Evolutionary conservation across 768 basidiomycete genomes (phyloP), one percentile per base, ranked within the genome.

Genomic region (Cytidiella melzeri): DNA sequence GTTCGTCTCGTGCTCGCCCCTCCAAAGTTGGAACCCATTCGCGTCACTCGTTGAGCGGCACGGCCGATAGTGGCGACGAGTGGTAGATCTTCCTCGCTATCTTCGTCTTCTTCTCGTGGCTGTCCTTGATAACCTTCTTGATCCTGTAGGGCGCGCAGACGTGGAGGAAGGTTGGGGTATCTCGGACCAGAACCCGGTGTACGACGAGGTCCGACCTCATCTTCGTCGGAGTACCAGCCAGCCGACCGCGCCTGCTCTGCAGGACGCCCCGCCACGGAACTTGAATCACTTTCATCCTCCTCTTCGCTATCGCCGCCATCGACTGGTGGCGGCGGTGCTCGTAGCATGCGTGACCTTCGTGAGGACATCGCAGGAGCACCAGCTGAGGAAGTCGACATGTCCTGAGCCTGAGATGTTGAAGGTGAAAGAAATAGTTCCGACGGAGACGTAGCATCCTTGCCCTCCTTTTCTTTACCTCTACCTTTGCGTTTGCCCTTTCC

Each of bases 21-120:
- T 15, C 9, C 9, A 59, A 61, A 28, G 66, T 57, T 49, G n/a
- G 48, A 30, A 42, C 6, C 49, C 25, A 27, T 18, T 21, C 47
- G 23, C 27, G 66, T 68, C 21, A 64, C 69, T 41, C 80, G 76
- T 51, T 74, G 73, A 19, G 67, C 67, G n/a, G 73, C 79, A 28
- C 77, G 76, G 47, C 72, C 69, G n/a, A 81, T 68, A 6, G 84
- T 78, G 2, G 77, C 78, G 21, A 81, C 79, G 7, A 92, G 71
- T 2, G 91, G 91, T 38, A 90, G 56, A 66, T 92, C 89, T 55
- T 92, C 89, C 46, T 89, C 89, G 53, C 85, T 87, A 53, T 81
- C 79, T 18, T 75, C 74, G 43, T 73, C 75, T 15, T 57, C 59
- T 19, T 7, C 41, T 20, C 41, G 38, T 43, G 43, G 27, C 40